These are phyloP conservation scores for Sugiyamaella boreocaroliniensis DNA, from an alignment of 805 yeast species.

Conservation along the genomic window DNA sequence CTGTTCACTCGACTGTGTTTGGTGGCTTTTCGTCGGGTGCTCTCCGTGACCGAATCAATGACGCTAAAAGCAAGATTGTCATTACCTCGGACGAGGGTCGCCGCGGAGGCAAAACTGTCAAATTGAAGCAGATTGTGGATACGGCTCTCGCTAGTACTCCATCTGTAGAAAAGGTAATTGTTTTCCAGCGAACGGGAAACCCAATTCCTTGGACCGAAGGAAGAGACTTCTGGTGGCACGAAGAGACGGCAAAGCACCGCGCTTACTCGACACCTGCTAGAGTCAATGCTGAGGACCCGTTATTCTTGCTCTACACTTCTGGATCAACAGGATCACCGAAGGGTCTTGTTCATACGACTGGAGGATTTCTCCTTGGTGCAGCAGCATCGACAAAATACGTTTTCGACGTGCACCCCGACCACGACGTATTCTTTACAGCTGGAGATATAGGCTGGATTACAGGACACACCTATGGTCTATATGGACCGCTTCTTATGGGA, in stretches of 20 bases:
- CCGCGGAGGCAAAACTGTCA: slow-evolving; percentile 91
- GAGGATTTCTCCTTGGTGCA: slow-evolving; percentile 91
- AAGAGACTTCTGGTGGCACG: slow-evolving; percentile 96
- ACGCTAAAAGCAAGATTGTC: slow-evolving; percentile 78
- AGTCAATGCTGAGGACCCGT: slow-evolving; percentile 87
- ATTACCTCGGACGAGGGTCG: slow-evolving; percentile 93
- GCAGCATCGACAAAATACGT: slow-evolving; percentile 86
- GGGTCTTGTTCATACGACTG: slow-evolving; percentile 94
- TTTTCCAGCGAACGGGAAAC: slow-evolving; percentile 81
- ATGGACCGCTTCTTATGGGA: slow-evolving; percentile 87
- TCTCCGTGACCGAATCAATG: slow-evolving; percentile 79
- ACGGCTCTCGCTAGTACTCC: slow-evolving; percentile 75
- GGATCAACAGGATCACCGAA: slow-evolving; percentile 98
- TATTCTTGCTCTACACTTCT: slow-evolving; percentile 91
- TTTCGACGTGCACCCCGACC: slow-evolving; percentile 86
- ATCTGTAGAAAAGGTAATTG: slow-evolving; percentile 73
- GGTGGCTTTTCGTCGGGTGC: slow-evolving; percentile 97
- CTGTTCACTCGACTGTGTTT: slow-evolving; percentile 90
- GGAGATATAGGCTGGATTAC: slow-evolving; percentile 99
- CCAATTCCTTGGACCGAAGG: slow-evolving; percentile 64
- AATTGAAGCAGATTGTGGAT: slow-evolving; percentile 90
- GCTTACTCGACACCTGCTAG: slow-evolving; percentile 83
- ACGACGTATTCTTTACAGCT: slow-evolving; percentile 78
- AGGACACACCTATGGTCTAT: slow-evolving; percentile 92
- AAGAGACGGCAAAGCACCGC: slow-evolving; percentile 72